Conservation (phyloP, 805 yeast genomes). For the Candida boidinii region DNA sequence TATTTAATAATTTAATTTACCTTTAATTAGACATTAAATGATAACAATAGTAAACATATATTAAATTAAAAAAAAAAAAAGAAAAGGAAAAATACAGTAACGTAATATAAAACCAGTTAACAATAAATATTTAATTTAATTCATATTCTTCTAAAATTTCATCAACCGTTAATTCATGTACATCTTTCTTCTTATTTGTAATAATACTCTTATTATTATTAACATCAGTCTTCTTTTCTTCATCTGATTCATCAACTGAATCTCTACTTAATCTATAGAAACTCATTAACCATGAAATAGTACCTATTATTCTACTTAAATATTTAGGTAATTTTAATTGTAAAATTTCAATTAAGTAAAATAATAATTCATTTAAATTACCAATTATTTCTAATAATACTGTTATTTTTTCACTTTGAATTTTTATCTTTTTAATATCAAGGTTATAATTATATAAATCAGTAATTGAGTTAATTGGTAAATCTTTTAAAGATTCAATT, state of each 20-base stretch:
- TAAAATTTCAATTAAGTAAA: slow-evolving; percentile 18
- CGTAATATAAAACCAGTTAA: not conserved
- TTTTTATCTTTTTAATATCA: slow-evolving; percentile 5
- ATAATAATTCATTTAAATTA: slow-evolving; percentile 20
- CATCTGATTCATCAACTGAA: slow-evolving; percentile 13
- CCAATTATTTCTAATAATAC: slow-evolving; percentile 20
- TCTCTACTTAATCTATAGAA: slow-evolving; percentile 20
- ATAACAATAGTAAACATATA: too few relatives aligned
- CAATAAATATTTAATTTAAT: not conserved
- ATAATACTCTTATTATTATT: too few relatives aligned
- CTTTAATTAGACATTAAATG: too few relatives aligned
- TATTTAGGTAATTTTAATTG: slow-evolving; percentile 14
- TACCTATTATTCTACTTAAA: slow-evolving; percentile 12
- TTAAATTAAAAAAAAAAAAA: slow-evolving; percentile 4
- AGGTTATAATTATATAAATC: slow-evolving; percentile 1
- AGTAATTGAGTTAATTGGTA: slow-evolving; percentile 9
- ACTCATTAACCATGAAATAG: slow-evolving; percentile 22
- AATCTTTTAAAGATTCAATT: slow-evolving; percentile 6
- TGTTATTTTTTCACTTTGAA: slow-evolving; percentile 17
- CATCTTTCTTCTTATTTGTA: not conserved
- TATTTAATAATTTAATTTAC: too few relatives aligned
- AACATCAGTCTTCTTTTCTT: slow-evolving; percentile 1
- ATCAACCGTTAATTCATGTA: not conserved
- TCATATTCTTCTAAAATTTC: not conserved
- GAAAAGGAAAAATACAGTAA: slow-evolving; percentile 1